A percentile compares a stretch with the other conserved stretches of the same genome.
These are phyloP conservation scores for Penicillium crystallinum DNA, from an alignment of 495 filamentous ascomycete species.

Conservation along the genomic window DNA sequence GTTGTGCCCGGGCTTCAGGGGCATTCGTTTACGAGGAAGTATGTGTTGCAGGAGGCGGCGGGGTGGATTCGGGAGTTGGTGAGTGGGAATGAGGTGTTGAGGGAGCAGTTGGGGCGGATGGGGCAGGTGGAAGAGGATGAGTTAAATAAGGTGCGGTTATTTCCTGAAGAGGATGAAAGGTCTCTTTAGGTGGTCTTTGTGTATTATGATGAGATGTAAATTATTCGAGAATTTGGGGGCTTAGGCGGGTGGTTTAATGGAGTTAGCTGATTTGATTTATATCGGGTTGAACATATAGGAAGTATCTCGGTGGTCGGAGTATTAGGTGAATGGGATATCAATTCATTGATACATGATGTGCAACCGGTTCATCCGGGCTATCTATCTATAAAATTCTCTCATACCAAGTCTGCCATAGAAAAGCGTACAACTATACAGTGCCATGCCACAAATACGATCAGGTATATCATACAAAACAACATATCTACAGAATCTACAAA, in stretches of 20 bases:
- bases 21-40: constrained; percentile 20
- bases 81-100: constrained; percentile 12
- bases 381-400: too few relatives aligned
- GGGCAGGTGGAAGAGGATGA: constrained; percentile 6
- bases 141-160: not conserved
- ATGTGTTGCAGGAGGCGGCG: constrained; percentile 17
- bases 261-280: too few relatives aligned
- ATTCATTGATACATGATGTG: too few relatives aligned
- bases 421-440: too few relatives aligned
- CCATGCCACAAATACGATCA: too few relatives aligned
- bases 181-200: not conserved
- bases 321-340: too few relatives aligned
- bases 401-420: too few relatives aligned
- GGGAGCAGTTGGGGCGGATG: constrained; percentile 6
- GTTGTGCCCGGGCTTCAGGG: constrained; percentile 15
- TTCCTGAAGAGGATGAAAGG: constrained; percentile 1
- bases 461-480: not conserved
- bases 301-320: too few relatives aligned
- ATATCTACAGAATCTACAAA: constrained; percentile 1
- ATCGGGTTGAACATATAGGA: too few relatives aligned
- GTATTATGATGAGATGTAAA: not conserved
- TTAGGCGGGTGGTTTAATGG: too few relatives aligned
- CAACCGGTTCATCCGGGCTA: too few relatives aligned
- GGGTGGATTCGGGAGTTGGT: constrained; percentile 10
- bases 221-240: not conserved